Base-by-base conservation (phyloP, 306 rosid species). In the Fragaria vesca region DNA sequence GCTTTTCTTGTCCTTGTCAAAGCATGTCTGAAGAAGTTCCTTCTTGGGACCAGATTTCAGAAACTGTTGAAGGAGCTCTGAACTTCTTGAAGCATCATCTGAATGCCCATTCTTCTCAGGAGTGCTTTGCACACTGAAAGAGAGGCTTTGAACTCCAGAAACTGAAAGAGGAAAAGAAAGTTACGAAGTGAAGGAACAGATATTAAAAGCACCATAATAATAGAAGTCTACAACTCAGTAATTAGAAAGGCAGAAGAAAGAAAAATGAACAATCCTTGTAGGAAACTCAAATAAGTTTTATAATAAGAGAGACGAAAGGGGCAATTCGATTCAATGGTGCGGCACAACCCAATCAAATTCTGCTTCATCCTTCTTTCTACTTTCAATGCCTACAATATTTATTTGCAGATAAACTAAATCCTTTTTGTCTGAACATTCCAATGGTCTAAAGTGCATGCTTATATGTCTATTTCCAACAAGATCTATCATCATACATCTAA, bases 81-180 rank as follows among this genome's bases (percentile, higher is more conserved):
- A 85, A 86, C 87, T 90, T 81, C 84, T 87, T 71, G 96, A 90
- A 72, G 88, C 99, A 72, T 87, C 97, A 77, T 91, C 91, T 38
- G 91, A 90, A 75, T 90, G 88, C 65, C 85, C 96, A 86, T 83
- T 89, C 80, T 90, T 90, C 86, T 88, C 96, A 6, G 93, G 92
- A 82, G 94, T 90, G 86, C 97, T 90, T 81, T 90, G 97, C 76
- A 83, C 96, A 43, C 96, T 89, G 72, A 91, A 90, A 72, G 92
- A 89, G 71, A 87, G 89, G 88, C 98, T 90, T 81, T 88, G 95
- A 82, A 86, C 86, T 69, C 96, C 93, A 67, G 91, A 87, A 85
- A 79, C 97, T 89, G 86, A 84, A 76, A 79, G 63, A 52, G 71
- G 85, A 72, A 77, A 82, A 70, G 30, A 80, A 84, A 83, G 69